phyloP scores from a whole-genome alignment of 768 basidiomycete species.

The Tricholoma terreum region DNA sequence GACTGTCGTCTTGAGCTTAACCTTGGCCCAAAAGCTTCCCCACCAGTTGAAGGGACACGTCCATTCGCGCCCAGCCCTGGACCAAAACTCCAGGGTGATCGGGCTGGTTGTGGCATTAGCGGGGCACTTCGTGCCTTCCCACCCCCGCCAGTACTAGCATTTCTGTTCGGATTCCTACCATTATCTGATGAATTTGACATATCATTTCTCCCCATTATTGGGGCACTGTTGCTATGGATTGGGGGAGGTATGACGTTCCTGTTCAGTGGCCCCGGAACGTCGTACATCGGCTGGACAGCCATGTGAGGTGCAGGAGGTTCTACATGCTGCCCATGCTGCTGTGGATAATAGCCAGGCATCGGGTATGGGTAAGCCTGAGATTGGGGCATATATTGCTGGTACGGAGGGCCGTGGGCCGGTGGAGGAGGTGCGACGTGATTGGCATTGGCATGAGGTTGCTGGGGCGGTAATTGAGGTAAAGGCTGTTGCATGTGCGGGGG shows the following conservation, averaged over 20 bases:
- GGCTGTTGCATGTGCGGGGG: constrained; percentile 31
- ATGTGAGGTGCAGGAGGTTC: constrained; percentile 24
- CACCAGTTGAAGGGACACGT: constrained; percentile 29
- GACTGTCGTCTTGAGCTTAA: constrained; percentile 56
- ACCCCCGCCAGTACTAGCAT: constrained; percentile 28
- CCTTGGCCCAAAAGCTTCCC: constrained; percentile 63
- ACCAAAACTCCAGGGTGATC: constrained; percentile 69
- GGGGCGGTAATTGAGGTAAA: constrained; percentile 27
- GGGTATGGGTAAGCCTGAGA: constrained; percentile 27
- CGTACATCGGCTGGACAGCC: constrained; percentile 23
- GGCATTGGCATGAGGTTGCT: constrained; percentile 20
- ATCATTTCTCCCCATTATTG: constrained; percentile 28
- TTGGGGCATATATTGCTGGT: constrained; percentile 34
- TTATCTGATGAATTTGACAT: constrained; percentile 25
- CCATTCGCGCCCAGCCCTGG: constrained; percentile 56
- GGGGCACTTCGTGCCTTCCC: constrained; percentile 26
- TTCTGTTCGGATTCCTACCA: constrained; percentile 29
- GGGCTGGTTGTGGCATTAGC: constrained; percentile 34
- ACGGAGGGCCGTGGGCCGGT: constrained; percentile 30
- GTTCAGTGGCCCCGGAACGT: constrained; percentile 25
- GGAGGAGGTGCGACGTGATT: constrained; percentile 21
- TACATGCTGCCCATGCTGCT: constrained; percentile 21
- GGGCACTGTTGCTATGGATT: constrained; percentile 20
- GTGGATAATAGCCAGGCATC: constrained; percentile 28
- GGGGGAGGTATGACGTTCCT: constrained; percentile 21